A percentile compares a stretch with the other conserved stretches of the same genome.
phyloP scores from a whole-genome alignment of 306 rosid species.

The Pueraria montana region DNA sequence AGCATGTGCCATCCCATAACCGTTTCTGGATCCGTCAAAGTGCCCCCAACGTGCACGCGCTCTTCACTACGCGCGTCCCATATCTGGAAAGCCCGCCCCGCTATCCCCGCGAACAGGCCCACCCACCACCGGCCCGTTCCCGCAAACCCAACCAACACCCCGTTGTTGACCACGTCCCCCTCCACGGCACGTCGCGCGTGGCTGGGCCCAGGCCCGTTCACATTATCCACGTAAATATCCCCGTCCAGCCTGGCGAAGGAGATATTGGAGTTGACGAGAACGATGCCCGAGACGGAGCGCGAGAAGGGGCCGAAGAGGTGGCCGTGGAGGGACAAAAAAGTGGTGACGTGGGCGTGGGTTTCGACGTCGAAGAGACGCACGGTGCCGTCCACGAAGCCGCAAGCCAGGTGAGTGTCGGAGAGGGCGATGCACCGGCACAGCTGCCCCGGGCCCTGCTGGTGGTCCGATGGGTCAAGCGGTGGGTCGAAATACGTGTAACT shows the following conservation, averaged over 20 bases:
- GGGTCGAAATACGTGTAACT: constrained; percentile 44
- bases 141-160: constrained; percentile 73
- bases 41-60: constrained; percentile 62
- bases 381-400: constrained; percentile 85
- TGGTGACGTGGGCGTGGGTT: constrained; percentile 58
- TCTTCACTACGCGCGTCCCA: constrained; percentile 67
- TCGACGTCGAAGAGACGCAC: constrained; percentile 75
- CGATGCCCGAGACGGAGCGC: constrained; percentile 73
- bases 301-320: constrained; percentile 69
- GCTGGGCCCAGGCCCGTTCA: constrained; percentile 23
- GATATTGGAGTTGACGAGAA: constrained; percentile 38
- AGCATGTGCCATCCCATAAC: constrained; percentile 89
- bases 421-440: constrained; percentile 81
- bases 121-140: constrained; percentile 78
- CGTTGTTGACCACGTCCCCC: constrained; percentile 68
- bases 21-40: constrained; percentile 76
- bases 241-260: constrained; percentile 74
- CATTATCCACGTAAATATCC: constrained; percentile 61
- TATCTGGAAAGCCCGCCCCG: constrained; percentile 75
- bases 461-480: constrained; percentile 55
- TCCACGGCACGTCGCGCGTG: constrained; percentile 23
- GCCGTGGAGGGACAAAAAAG: constrained; percentile 56
- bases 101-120: constrained; percentile 78
- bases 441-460: constrained; percentile 21
- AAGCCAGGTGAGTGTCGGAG: constrained; percentile 73